Evolutionary conservation across 495 filamentous ascomycete genomes (phyloP), one percentile per base, ranked within the genome.

Genomic region (Penicillium desertorum): DNA sequence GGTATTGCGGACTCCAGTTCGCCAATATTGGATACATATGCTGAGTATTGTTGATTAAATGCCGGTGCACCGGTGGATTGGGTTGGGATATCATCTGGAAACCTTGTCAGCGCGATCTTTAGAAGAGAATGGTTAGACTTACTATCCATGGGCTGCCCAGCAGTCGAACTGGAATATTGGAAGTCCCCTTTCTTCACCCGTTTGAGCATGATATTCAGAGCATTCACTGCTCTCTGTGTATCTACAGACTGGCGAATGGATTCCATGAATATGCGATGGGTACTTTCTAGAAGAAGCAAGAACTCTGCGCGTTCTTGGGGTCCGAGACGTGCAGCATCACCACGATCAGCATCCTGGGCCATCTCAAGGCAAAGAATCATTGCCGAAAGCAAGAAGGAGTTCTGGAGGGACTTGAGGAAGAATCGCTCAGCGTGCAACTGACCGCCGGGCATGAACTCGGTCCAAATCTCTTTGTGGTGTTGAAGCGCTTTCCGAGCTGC

Each of bases 281-380:
- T 87, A 7, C 71, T 76, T 64, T 94, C 88, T 16, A 96, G 74
- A 2, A 84, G 80, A 23, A 69, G 61, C 23, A 93, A 72, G 80
- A 95, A 88, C 48, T 89, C 85, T 11, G 77, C 75, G 5, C 84
- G 80, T 27, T 64, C 59, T n/a, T 62, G 58, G 1, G 30, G 27
- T 5, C 25, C 36, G 36, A 62, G 29, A 10, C 50, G 55, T 12
- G 56, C 23, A 5, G 45, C 32, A 27, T 48, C 39, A 2, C 44
- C 61, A 19, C 47, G 51, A 7, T 66, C 56, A 14, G 60, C 57
- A 10, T 68, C 63, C 30, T 71, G 70, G 0, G 68, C 70, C 5
- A 96, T 76, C 59, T 95, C 91, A 30, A 96, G 76, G 61, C 86
- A 87, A 19, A 98, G 80, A 54, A 96, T 85, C 90, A 96, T 96